phyloP scores from a whole-genome alignment of 2,329 filamentous ascomycete genomes.

The Trichoderma pleuroti region DNA sequence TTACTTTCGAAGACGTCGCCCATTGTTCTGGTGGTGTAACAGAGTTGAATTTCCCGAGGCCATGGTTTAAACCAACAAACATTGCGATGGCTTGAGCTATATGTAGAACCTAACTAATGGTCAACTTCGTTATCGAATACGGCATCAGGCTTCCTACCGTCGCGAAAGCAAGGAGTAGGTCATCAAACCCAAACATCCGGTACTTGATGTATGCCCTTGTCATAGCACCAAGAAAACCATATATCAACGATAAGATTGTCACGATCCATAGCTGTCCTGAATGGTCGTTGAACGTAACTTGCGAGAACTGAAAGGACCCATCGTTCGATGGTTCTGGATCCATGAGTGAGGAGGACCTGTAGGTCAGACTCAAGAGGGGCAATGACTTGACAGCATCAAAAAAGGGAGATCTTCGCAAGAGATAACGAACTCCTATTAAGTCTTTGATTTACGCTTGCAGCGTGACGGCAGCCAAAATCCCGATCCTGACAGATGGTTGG shows the following conservation, averaged over 20 bases:
- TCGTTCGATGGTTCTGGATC: neutral
- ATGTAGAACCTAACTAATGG: neutral
- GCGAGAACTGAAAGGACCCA: neutral
- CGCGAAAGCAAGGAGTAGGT: neutral
- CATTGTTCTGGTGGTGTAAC: neutral
- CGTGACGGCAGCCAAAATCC: neutral
- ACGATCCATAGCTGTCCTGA: neutral
- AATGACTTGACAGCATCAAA: neutral
- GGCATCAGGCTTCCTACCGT: neutral
- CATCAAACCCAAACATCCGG: neutral
- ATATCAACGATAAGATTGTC: neutral
- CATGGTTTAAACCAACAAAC: neutral
- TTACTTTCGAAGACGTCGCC: neutral
- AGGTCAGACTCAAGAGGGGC: too few relatives aligned
- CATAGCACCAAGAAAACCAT: neutral
- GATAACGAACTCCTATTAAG: neutral
- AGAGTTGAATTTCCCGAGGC: neutral
- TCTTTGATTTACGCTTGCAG: neutral
- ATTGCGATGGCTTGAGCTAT: neutral
- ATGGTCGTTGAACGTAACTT: neutral
- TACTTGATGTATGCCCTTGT: neutral
- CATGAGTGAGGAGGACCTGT: neutral
- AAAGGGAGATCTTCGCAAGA: neutral
- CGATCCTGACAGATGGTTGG: neutral
- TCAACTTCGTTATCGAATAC: neutral